phyloP scores from a whole-genome alignment of 306 rosid species.

The Clitoria ternatea region DNA sequence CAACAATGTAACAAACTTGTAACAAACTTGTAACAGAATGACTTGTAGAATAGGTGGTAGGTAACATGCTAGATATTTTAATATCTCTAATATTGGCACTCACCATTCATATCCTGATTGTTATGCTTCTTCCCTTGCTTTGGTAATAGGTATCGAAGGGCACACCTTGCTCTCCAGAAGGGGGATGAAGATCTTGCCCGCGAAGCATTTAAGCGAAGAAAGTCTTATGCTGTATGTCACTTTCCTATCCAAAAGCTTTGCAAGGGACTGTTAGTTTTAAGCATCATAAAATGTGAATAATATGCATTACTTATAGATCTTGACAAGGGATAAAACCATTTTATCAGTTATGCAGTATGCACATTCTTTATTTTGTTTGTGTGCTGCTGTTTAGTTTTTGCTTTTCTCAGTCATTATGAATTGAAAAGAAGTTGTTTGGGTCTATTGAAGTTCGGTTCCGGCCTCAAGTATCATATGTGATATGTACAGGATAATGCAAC shows the following conservation, averaged over 20 bases:
- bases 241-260: neutral
- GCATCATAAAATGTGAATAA: neutral
- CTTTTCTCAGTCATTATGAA: neutral
- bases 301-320: neutral
- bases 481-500: slow-evolving; percentile 63
- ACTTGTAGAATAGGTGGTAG: too few species aligned
- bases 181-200: slow-evolving; percentile 78
- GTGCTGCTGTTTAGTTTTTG: neutral
- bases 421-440: neutral
- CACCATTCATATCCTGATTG: neutral
- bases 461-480: neutral
- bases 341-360: neutral
- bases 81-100: too few species aligned
- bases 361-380: neutral
- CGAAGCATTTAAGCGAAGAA: slow-evolving; percentile 68
- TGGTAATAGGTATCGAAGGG: slow-evolving; percentile 54
- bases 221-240: slow-evolving; percentile 55
- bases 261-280: neutral
- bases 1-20: too few species aligned
- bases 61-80: too few species aligned
- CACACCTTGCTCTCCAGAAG: slow-evolving; percentile 69
- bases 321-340: neutral
- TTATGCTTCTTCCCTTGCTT: neutral
- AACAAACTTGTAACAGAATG: too few species aligned
- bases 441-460: neutral